Base-by-base conservation (phyloP, 768 basidiomycete species). In the Zangia roseola region DNA sequence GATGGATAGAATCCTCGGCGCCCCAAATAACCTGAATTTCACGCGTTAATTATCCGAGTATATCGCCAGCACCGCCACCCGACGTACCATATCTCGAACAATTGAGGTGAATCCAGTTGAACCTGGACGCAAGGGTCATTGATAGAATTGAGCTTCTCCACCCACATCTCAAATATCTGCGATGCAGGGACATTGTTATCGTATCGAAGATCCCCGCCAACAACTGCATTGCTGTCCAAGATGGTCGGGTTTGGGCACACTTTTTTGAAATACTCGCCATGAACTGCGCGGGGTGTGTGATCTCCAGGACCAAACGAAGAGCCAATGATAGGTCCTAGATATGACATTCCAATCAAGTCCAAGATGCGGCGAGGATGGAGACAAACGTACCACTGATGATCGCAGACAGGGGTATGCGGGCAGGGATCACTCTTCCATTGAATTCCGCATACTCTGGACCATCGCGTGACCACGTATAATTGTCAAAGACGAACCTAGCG, bases 401-500 rank as follows among this genome's bases (percentile, higher is more conserved):
- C 0, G 76, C 75, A 0, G 79, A 77, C 12, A 83, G 58, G 3
- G 83, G 83, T 34, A 82, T 76, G 0, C 73, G 74, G 1, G 79
- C 72, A 25, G 82, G 79, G 48, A 81, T 79, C 5, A 64, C 52
- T 36, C 73, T 76, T n/a, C 75, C 77, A 45, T 79, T 75, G 59
- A 58, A 84, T 1, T 68, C 64, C 1, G 72, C 68, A 41, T 78
- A 79, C 8, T 76, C 73, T 9, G 65, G 64, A 0, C 68, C 66
- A 10, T 73, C 67, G 5, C 62, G 64, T 2, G 71, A 63, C 83
- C 82, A 84, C 0, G 79, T 79, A 53, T 80, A 82, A 42, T 84
- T 77, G 46, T 82, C 72, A 55, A 80, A 82, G 9, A 83, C 83
- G 35, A 77, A 77, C 3, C 79, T 80, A 45, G 5, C n/a, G n/a